Evolutionary conservation across 257 asterid species (phyloP).

Genomic region (Cruciata laevipes): DNA sequence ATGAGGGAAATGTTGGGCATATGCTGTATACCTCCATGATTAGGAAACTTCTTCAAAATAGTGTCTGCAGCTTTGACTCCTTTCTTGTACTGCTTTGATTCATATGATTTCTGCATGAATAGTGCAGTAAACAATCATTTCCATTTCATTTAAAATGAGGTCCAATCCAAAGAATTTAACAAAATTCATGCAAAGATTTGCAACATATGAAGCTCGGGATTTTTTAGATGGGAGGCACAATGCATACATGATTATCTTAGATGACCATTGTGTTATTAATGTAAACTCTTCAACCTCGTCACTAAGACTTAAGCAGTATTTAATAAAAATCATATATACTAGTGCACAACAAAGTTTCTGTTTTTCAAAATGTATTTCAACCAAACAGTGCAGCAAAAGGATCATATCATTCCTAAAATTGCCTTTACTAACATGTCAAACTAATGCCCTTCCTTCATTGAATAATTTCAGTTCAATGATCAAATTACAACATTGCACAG

Average conservation of each 20-base stretch:
- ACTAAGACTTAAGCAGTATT: neutral
- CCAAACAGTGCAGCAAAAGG: neutral
- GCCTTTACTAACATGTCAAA: neutral
- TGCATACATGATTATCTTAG: neutral
- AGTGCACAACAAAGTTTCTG: neutral
- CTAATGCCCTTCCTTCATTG: neutral
- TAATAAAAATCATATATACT: neutral
- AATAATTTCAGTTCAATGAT: neutral
- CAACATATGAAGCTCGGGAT: neutral
- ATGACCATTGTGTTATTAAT: neutral
- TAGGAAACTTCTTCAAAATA: constrained; percentile 90
- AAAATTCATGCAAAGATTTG: neutral
- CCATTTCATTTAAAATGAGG: neutral
- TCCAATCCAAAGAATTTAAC: neutral
- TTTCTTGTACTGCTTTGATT: constrained; percentile 93
- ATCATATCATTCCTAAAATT: neutral
- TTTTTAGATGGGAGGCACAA: neutral
- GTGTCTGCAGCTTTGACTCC: constrained; percentile 98
- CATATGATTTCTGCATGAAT: constrained; percentile 79
- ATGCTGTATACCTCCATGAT: constrained; percentile 81
- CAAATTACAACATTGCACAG: neutral
- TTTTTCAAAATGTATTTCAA: neutral
- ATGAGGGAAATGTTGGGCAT: constrained; percentile 17
- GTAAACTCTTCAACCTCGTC: neutral
- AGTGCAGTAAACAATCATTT: neutral